A percentile compares a stretch with the other conserved stretches of the same genome.
Evolutionary conservation across 1,284 basidiomycete genomes (phyloP).

Genomic region (Entoloma clypeatum): DNA sequence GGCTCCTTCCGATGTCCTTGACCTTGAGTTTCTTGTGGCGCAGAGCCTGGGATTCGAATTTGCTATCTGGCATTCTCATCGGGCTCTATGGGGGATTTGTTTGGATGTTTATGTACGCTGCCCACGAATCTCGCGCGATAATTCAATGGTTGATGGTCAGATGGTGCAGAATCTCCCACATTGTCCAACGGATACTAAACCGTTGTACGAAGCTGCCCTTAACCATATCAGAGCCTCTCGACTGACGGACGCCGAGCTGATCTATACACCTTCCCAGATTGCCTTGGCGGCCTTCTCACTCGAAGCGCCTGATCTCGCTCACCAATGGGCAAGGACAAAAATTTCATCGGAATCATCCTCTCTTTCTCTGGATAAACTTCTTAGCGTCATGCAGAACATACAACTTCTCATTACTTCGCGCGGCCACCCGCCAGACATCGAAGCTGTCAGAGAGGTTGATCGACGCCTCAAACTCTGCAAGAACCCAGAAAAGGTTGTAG

Average conservation of each 20-base stretch:
- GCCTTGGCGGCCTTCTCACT: slow-evolving; percentile 81
- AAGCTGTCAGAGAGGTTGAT: slow-evolving; percentile 83
- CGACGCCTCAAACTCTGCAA: slow-evolving; percentile 80
- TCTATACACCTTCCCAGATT: slow-evolving; percentile 92
- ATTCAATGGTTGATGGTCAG: slow-evolving; percentile 8
- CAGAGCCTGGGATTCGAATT: slow-evolving; percentile 95
- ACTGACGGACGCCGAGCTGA: slow-evolving; percentile 88
- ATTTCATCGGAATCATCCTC: slow-evolving; percentile 22
- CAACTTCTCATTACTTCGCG: slow-evolving; percentile 51
- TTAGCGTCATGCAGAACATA: slow-evolving; percentile 49
- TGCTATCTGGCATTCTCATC: slow-evolving; percentile 86
- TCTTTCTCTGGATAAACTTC: slow-evolving; percentile 27
- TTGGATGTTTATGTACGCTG: slow-evolving; percentile 83
- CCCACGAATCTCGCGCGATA: slow-evolving; percentile 7
- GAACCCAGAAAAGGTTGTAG: slow-evolving; percentile 90
- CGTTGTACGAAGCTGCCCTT: slow-evolving; percentile 57
- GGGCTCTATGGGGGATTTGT: slow-evolving; percentile 86
- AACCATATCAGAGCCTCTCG: slow-evolving; percentile 68
- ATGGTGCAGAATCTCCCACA: slow-evolving; percentile 47
- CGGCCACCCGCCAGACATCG: slow-evolving; percentile 73
- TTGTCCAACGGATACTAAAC: slow-evolving; percentile 36
- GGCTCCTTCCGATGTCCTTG: slow-evolving; percentile 76
- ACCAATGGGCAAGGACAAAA: slow-evolving; percentile 63
- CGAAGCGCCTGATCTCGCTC: slow-evolving; percentile 56
- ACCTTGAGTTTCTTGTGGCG: slow-evolving; percentile 92